Base-by-base conservation (phyloP, 768 basidiomycete genomes). In the Boletus speciosus region DNA sequence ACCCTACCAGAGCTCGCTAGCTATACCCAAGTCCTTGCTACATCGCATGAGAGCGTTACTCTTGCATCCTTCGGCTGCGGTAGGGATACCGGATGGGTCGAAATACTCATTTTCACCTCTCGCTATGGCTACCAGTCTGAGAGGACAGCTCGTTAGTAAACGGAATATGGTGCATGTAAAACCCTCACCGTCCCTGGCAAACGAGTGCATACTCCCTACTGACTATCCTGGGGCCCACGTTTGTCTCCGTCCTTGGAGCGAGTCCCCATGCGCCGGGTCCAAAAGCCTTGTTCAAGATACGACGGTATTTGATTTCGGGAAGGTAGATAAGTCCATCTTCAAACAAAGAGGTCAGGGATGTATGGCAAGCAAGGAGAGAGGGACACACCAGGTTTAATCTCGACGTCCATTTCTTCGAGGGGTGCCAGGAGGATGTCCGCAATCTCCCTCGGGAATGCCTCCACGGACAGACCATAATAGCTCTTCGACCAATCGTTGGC, bases 61-160 rank as follows among this genome's bases (percentile, higher is more conserved):
- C 72, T 98, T 98, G 75, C 89, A 92, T 0, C 87, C 93, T 69
- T 98, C 96, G 0, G 89, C 90, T 0, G 96, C 96, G 0, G 96
- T 98, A 2, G 96, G 83, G 47, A 98, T 84, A 14, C 93, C 93
- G 1, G 81, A 79, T 7, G 90, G 86, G 64, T 95, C 93, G 62
- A 98, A 98, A 71, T 94, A 98, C 61, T 97, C 93, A 61, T 98
- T 94, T 73, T 98, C 96, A 31, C 96, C 96, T 47, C 95, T 80
- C 4, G 96, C 90, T 57, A 98, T 85, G 9, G 82, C 89, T 3
- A 98, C 93, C 16, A 98, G 76, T 51, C 95, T 96, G 56, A 6
- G 12, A 46, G 42, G 23, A 40, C 2, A 40, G 14, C 3, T 48
- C 14, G 16, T 47, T 31, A 49, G 43, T 27, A 32, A 42, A 43